A percentile compares a stretch with the other conserved stretches of the same genome.
These are phyloP conservation scores for Pelargonium myrrhifolium DNA, from an alignment of 441 rosid genomes.

Conservation along the genomic window DNA sequence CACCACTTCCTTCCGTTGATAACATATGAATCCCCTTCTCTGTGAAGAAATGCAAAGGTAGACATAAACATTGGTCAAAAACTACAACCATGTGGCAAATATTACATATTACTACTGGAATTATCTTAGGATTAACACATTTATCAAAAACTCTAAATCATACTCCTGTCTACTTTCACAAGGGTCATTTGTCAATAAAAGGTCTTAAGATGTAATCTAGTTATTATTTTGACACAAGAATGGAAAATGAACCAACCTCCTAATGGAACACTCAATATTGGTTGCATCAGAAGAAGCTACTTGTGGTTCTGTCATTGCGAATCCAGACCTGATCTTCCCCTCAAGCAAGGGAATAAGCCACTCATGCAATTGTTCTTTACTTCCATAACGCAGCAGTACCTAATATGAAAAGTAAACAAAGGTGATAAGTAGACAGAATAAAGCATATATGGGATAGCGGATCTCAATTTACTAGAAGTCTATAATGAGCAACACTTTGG, in stretches of 20 bases:
- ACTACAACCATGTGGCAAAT: conserved; percentile 7
- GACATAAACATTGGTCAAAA: conserved; percentile 4
- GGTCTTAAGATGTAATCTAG: neutral
- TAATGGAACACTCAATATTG: conserved; percentile 88
- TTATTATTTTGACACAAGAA: neutral
- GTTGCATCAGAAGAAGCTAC: conserved; percentile 99
- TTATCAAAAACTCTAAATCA: neutral
- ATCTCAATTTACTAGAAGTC: neutral
- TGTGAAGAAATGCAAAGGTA: conserved; percentile 23
- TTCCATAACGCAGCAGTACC: conserved; percentile 90
- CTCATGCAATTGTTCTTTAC: conserved; percentile 70
- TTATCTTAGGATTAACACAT: neutral
- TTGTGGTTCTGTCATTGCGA: conserved; percentile 98
- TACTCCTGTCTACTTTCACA: neutral
- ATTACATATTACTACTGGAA: neutral
- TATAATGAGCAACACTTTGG: neutral
- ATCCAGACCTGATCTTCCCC: conserved; percentile 93
- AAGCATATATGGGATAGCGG: conserved; percentile 1
- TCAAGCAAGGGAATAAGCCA: conserved; percentile 94
- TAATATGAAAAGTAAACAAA: conserved; percentile 21
- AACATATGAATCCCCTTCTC: conserved; percentile 74
- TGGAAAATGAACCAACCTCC: conserved; percentile 38
- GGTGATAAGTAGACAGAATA: neutral
- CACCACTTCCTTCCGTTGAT: conserved; percentile 97
- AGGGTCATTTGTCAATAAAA: neutral